phyloP scores from a whole-genome alignment of 2,329 filamentous ascomycete species.

The Gnomoniopsis sp. region DNA sequence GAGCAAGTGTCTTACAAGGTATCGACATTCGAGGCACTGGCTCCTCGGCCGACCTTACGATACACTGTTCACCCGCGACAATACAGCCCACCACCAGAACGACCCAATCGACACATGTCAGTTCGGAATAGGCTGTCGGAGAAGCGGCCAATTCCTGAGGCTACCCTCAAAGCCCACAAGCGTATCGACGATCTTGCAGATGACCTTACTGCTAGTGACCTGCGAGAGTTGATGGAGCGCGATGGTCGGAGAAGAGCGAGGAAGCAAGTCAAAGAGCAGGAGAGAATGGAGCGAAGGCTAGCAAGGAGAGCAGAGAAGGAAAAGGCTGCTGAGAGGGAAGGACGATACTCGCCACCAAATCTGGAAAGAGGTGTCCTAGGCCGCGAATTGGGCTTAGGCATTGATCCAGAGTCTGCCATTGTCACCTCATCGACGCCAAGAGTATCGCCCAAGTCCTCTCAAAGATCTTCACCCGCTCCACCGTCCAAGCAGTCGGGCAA shows the following conservation, averaged over 20 bases:
- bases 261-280: conserved; percentile 65
- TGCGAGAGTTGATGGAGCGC: conserved; percentile 86
- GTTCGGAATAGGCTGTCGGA: conserved; percentile 39
- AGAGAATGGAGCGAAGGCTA: conserved; percentile 62
- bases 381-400: conserved; percentile 55
- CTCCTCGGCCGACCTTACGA: conserved; percentile 79
- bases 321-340: conserved; percentile 53
- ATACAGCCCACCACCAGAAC: conserved; percentile 32
- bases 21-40: conserved; percentile 74
- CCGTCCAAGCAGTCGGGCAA: conserved; percentile 28
- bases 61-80: conserved; percentile 63
- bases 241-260: conserved; percentile 77
- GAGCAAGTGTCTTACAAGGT: conserved; percentile 78
- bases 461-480: conserved; percentile 25
- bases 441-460: conserved; percentile 34
- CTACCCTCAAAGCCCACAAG: conserved; percentile 57
- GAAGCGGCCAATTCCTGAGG: conserved; percentile 56
- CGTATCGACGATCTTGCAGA: conserved; percentile 73
- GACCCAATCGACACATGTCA: conserved; percentile 12
- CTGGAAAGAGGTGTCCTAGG: conserved; percentile 60
- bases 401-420: conserved; percentile 51
- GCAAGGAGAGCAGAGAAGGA: conserved; percentile 66
- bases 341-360: conserved; percentile 51
- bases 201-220: conserved; percentile 75
- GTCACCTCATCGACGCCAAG: conserved; percentile 56